phyloP scores from a whole-genome alignment of 805 yeast species.

The Myxozyma melibiosi region DNA sequence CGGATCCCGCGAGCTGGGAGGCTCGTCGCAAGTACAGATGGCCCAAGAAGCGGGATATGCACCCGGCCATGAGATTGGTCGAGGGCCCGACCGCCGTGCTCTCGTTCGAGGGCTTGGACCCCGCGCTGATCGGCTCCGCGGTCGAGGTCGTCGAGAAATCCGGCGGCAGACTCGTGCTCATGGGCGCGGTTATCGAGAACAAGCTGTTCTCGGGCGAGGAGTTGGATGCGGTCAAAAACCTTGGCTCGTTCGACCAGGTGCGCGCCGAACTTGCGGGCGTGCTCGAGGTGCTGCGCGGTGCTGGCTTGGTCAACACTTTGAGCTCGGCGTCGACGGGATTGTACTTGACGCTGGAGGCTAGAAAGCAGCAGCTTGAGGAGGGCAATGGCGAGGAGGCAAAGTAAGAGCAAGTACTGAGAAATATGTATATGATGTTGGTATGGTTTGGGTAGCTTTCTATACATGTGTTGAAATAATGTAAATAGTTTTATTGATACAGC shows the following conservation, averaged over 20 bases:
- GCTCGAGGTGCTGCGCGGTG: constrained; percentile 83
- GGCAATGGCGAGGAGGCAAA: constrained; percentile 11
- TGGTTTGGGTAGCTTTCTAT: neutral
- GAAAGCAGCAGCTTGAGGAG: constrained; percentile 48
- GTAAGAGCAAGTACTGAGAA: neutral
- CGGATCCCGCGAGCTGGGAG: constrained; percentile 71
- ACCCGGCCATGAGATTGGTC: constrained; percentile 71
- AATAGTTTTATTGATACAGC: neutral
- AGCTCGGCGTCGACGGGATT: constrained; percentile 67
- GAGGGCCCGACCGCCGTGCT: constrained; percentile 87
- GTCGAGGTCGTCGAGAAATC: constrained; percentile 62
- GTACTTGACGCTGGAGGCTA: constrained; percentile 74
- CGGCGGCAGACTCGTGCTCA: constrained; percentile 72
- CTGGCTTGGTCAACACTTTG: constrained; percentile 81
- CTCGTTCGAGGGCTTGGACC: constrained; percentile 67
- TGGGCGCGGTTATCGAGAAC: constrained; percentile 83
- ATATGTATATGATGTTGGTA: neutral
- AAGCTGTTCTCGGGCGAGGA: constrained; percentile 55
- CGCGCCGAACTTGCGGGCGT: constrained; percentile 83
- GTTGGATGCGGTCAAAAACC: constrained; percentile 64
- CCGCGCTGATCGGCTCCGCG: constrained; percentile 63
- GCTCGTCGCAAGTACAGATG: constrained; percentile 46
- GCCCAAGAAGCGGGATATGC: constrained; percentile 42
- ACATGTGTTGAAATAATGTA: neutral
- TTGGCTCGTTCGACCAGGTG: constrained; percentile 70